Evolutionary conservation across 192 early-diverging fungal species (phyloP).

Genomic region (Mortierella hygrophila): DNA sequence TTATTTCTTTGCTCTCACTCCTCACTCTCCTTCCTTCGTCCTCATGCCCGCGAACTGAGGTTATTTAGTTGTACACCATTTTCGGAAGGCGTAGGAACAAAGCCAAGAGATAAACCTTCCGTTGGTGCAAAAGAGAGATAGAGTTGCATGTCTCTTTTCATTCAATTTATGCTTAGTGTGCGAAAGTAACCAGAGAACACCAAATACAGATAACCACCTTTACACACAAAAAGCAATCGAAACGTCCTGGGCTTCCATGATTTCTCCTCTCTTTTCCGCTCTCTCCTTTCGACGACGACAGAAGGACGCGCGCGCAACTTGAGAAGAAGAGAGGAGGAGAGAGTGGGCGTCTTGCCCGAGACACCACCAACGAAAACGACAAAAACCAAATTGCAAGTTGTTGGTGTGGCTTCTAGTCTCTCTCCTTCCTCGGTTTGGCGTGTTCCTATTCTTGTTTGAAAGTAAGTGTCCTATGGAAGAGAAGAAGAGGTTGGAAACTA

Average conservation of each 20-base stretch:
- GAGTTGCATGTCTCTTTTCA: not conserved
- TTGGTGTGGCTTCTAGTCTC: too few species aligned
- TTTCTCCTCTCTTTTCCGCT: too few species aligned
- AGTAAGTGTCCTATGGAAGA: too few species aligned
- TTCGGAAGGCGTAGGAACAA: slow-evolving; percentile 6
- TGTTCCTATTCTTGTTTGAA: too few species aligned
- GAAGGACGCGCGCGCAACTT: too few species aligned
- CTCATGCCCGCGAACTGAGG: not conserved
- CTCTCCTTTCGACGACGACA: too few species aligned
- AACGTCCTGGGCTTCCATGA: not conserved
- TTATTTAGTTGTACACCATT: not conserved
- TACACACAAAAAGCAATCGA: too few species aligned
- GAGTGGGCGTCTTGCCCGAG: not conserved
- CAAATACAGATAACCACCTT: not conserved
- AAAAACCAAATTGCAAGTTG: not conserved
- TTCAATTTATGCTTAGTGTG: slow-evolving; percentile 2
- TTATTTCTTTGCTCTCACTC: not conserved
- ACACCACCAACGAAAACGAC: not conserved
- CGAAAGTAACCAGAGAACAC: not conserved
- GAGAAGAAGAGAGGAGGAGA: not conserved
- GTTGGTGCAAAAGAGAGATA: not conserved
- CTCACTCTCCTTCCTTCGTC: too few species aligned
- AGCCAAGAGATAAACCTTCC: not conserved
- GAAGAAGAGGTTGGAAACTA: too few species aligned
- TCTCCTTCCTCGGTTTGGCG: too few species aligned